Evolutionary conservation across 163 green algal genomes (phyloP), one percentile per base, ranked within the genome.

Genomic region (Prototheca cutis): DNA sequence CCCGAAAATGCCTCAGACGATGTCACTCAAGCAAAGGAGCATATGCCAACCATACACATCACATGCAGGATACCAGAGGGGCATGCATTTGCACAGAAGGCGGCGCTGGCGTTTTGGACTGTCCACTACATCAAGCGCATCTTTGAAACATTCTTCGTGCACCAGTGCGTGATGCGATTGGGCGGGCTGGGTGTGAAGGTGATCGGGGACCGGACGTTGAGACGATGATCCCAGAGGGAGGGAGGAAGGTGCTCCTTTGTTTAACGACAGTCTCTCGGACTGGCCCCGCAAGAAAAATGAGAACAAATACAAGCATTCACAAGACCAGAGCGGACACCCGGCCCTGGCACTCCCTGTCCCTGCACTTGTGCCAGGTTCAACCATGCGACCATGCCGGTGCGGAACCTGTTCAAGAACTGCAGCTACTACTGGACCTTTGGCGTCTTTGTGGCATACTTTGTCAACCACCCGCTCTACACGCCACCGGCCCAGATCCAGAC

Each of bases 381-480:
- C 48, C 84, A 98, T 53, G 91, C 70, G 61, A 98, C 93, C 33
- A 98, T 99, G 93, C 93, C 93, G 3, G 77, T 98, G 31, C 74
- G 75, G 64, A 97, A 97, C 77, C 81, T 99, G 18, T 86, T 94
- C 71, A 81, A 82, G 36, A 99, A 99, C 82, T 98, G 91, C 74
- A 55, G 52, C 13, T 98, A 99, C 84, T 99, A 99, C 75, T 96
- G 90, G 90, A 72, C 72, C 6, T 97, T 96, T 80, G 89, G 83
- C 2, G 88, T 82, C 0, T 94, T 90, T 59, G 83, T 97, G 28
- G 83, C 80, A 7, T 99, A 97, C 81, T 98, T 97, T 54, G 74
- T 97, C 62, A 97, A 97, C 76, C 93, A 99, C 78, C 93, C 93
- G 24, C 62, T 82, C 39, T 98, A 98, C 87, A 97, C 89, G 2